Conservation (phyloP, 768 basidiomycete species). For the Amyloporia xantha region DNA sequence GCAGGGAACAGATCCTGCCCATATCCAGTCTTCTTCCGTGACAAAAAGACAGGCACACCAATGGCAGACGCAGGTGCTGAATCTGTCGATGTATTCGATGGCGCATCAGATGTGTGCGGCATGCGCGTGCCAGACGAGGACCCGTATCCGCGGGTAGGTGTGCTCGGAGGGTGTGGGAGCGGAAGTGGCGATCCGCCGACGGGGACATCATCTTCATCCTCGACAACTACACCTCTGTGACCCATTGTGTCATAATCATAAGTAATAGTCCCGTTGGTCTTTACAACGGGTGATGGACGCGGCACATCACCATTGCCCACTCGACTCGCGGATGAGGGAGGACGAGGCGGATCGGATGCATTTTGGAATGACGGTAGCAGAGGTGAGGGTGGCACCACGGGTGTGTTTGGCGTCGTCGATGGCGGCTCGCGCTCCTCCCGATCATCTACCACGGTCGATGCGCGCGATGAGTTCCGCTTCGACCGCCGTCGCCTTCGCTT, state of each 20-base stretch:
- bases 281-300: constrained; percentile 4
- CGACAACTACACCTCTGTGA: constrained; percentile 58
- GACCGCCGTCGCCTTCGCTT: constrained; percentile 56
- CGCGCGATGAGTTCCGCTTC: constrained; percentile 29
- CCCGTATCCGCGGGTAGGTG: constrained; percentile 35
- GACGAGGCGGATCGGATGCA: constrained; percentile 17
- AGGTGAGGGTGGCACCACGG: constrained; percentile 46
- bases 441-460: constrained; percentile 41
- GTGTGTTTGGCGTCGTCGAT: constrained; percentile 49
- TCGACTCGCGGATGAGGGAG: constrained; percentile 13
- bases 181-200: constrained; percentile 28
- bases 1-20: constrained; percentile 55
- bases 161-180: constrained; percentile 32
- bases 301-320: constrained; percentile 5
- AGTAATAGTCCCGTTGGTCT: constrained; percentile 4
- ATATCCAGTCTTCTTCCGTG: constrained; percentile 39
- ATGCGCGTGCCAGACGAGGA: constrained; percentile 27
- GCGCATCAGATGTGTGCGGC: constrained; percentile 47
- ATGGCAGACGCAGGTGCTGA: constrained; percentile 34
- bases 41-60: constrained; percentile 45
- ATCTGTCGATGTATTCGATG: constrained; percentile 40
- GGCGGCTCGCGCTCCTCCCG: constrained; percentile 32
- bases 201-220: constrained; percentile 57
- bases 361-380: constrained; percentile 31
- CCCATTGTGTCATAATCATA: constrained; percentile 30